A percentile compares a stretch with the other conserved stretches of the same genome.
Evolutionary conservation across 441 rosid genomes (phyloP).

Genomic region (Geranium incanum): DNA sequence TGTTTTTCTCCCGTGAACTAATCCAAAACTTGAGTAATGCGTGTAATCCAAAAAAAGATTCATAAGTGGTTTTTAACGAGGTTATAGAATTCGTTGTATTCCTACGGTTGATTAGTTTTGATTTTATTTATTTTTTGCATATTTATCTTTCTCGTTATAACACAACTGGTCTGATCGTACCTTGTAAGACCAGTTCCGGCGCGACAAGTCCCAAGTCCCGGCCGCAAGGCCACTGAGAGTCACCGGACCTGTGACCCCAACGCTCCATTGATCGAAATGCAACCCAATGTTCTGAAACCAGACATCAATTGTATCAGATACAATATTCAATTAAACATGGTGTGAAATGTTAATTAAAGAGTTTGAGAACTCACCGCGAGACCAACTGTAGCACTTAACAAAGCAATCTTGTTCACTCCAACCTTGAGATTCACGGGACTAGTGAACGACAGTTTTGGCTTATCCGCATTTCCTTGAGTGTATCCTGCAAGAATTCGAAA

Average conservation of each 20-base stretch:
- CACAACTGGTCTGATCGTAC: slow-evolving; percentile 19
- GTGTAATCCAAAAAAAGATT: too few relatives aligned
- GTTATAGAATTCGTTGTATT: too few relatives aligned
- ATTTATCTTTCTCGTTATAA: too few relatives aligned
- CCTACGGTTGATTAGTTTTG: too few relatives aligned
- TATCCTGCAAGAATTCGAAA: neutral
- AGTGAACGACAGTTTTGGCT: neutral
- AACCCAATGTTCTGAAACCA: slow-evolving; percentile 34
- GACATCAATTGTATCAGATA: neutral
- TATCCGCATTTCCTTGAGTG: neutral
- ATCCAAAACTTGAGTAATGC: too few relatives aligned
- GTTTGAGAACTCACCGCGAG: neutral
- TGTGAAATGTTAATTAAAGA: neutral
- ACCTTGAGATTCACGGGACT: neutral
- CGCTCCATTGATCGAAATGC: slow-evolving; percentile 50
- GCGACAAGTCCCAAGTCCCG: slow-evolving; percentile 55
- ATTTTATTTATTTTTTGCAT: too few relatives aligned
- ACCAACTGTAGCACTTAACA: neutral
- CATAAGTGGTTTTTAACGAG: too few relatives aligned
- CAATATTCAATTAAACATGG: too few relatives aligned
- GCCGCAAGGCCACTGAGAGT: slow-evolving; percentile 47
- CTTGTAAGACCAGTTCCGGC: slow-evolving; percentile 68
- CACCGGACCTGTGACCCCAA: slow-evolving; percentile 53
- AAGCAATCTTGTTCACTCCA: neutral
- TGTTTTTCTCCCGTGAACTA: too few relatives aligned